Percentiles rank a stretch among this genome's conserved stretches.
These are phyloP conservation scores for Endoconidiophora laricicola DNA, from an alignment of 2,329 filamentous ascomycete species.

Conservation along the genomic window DNA sequence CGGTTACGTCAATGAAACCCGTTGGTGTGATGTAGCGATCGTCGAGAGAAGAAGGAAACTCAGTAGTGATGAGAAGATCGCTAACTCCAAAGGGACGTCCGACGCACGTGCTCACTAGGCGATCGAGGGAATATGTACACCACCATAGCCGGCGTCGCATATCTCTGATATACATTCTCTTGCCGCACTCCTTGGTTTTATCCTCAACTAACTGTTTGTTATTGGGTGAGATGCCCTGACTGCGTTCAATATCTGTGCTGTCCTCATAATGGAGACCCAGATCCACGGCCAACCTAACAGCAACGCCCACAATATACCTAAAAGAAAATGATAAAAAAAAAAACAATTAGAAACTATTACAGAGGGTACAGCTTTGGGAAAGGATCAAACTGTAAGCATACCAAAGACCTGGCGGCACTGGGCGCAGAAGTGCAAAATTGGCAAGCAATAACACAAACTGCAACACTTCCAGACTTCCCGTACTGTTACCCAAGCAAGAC, in stretches of 20 bases:
- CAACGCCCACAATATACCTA: conserved; percentile 84
- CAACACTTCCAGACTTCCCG: conserved; percentile 80
- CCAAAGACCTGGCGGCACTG: conserved; percentile 87
- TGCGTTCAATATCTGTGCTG: conserved; percentile 42
- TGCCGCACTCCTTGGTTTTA: conserved; percentile 34
- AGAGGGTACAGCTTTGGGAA: conserved; percentile 4
- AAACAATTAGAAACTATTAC: neutral
- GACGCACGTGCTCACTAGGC: conserved; percentile 88
- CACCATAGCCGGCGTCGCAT: conserved; percentile 81
- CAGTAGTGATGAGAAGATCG: conserved; percentile 91
- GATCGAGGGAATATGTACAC: conserved; percentile 89
- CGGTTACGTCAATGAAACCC: conserved; percentile 50
- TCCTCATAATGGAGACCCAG: conserved; percentile 88
- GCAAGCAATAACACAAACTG: conserved; percentile 85
- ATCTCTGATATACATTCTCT: conserved; percentile 72
- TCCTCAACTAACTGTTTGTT: conserved; percentile 13
- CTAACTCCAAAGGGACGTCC: conserved; percentile 85
- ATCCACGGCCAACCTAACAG: conserved; percentile 77
- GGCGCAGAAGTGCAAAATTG: conserved; percentile 77
- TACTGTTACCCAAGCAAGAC: conserved; percentile 65
- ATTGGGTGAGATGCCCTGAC: conserved; percentile 18
- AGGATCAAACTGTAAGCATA: conserved; percentile 18
- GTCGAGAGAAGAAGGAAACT: conserved; percentile 78
- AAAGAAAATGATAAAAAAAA: conserved; percentile 4
- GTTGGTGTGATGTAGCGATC: conserved; percentile 72